Evolutionary conservation across 495 filamentous ascomycete species (phyloP), one percentile per base, ranked within the genome.

Genomic region (Lentithecium fluviatile): DNA sequence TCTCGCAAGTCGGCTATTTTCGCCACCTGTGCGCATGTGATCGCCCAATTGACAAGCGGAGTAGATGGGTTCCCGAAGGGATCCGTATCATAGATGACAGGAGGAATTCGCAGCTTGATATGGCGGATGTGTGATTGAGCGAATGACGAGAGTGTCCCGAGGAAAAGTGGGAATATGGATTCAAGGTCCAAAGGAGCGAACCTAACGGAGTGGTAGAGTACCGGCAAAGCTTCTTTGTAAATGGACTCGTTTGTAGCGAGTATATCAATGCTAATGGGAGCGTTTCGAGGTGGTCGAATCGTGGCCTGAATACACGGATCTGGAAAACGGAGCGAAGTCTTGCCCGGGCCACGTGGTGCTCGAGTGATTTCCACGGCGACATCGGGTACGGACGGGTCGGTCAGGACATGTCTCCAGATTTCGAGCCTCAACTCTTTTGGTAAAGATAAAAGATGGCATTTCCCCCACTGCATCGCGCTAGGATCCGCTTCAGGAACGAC

Each of bases 11-110:
- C 40, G 2, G 13, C 45, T 5, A 67, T 45, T 17, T 34, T 57
- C 1, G 64, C 64, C 29, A 62, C 37, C 23, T 67, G 64, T 1
- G 64, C 64, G 42, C 64, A 67, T 0, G 64, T 67, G 17, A 62
- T 45, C 6, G 55, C 59, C 64, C 59, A 62, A 20, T 67, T 45
- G 37, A 62, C 52, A 19, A 52, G 37, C 0, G 26, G 21, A 19
- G 24, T 56, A 12, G 20, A 55, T 7, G 40, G 50, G 17, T 65
- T 40, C 5, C 17, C 6, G 21, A 23, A 23, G 46, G 13, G 1
- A n/a, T 17, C 23, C 2, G 25, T 6, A 19, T 1, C n/a, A 29
- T 23, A 26, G 4, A 15, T n/a, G n/a, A 23, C 23, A 6, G 17
- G 6, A 1, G 62, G 56, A 15, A 59, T 19, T 25, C 15, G 17